phyloP scores from a whole-genome alignment of 192 early-diverging fungal genomes.

The Backusella luteola region DNA sequence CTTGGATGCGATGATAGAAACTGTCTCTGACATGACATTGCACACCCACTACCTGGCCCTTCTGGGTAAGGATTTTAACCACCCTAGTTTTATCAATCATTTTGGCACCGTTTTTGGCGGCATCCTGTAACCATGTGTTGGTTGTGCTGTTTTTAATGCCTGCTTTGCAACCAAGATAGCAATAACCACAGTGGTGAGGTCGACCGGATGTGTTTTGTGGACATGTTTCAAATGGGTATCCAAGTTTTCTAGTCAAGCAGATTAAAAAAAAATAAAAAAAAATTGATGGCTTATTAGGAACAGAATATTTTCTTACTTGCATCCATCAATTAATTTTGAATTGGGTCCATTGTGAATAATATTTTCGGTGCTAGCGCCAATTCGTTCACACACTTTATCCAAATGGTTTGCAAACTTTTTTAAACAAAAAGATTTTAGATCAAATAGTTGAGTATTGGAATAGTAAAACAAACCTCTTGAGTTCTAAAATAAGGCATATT shows the following conservation, averaged over 20 bases:
- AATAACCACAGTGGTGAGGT: slow-evolving; percentile 63
- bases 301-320: slow-evolving; percentile 31
- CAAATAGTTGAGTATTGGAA: neutral
- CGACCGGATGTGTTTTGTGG: slow-evolving; percentile 66
- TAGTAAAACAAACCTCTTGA: slow-evolving; percentile 4
- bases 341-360: slow-evolving; percentile 64
- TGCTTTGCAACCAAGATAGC: slow-evolving; percentile 65
- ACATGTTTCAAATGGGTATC: slow-evolving; percentile 49
- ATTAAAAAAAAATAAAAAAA: too few relatives aligned
- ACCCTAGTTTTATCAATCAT: slow-evolving; percentile 66
- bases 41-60: slow-evolving; percentile 58
- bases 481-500: slow-evolving; percentile 57
- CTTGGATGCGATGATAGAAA: slow-evolving; percentile 38
- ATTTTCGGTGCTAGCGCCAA: slow-evolving; percentile 50
- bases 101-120: slow-evolving; percentile 54
- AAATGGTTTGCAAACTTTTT: slow-evolving; percentile 39
- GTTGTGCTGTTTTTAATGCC: slow-evolving; percentile 64
- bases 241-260: slow-evolving; percentile 40
- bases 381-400: slow-evolving; percentile 50
- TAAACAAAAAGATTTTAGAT: neutral
- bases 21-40: slow-evolving; percentile 27
- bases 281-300: too few relatives aligned
- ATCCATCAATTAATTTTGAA: slow-evolving; percentile 63
- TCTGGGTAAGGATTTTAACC: slow-evolving; percentile 49
- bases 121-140: slow-evolving; percentile 68